Conservation (phyloP, 306 rosid species). For the Prunus fruticosa region DNA sequence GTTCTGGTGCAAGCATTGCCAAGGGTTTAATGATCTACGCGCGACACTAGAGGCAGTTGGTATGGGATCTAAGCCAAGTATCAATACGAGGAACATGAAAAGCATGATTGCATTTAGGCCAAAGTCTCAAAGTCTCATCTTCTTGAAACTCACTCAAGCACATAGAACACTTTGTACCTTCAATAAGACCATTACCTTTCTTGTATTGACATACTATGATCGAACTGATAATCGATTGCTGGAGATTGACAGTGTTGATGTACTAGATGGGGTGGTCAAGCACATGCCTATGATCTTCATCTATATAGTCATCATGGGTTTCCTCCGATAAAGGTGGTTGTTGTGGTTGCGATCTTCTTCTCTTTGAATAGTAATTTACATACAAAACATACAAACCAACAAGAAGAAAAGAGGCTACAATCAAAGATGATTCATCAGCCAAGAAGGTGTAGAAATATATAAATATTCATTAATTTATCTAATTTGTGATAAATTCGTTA, state of each 20-base stretch:
- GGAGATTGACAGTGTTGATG: conserved; percentile 74
- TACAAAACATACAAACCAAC: conserved; percentile 34
- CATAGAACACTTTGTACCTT: conserved; percentile 76
- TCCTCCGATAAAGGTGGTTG: not conserved
- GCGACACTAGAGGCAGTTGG: conserved; percentile 78
- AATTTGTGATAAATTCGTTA: too few relatives aligned
- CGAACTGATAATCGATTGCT: conserved; percentile 47
- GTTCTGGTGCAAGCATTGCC: conserved; percentile 7
- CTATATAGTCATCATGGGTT: not conserved
- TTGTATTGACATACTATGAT: conserved; percentile 57
- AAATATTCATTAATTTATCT: too few relatives aligned
- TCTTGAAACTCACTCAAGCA: conserved; percentile 77
- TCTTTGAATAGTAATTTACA: conserved; percentile 16
- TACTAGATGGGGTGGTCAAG: conserved; percentile 83
- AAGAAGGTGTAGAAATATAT: not conserved
- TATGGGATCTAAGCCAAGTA: conserved; percentile 84
- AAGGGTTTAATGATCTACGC: conserved; percentile 53
- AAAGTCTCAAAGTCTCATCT: conserved; percentile 59
- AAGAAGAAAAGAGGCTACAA: not conserved
- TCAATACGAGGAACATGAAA: conserved; percentile 81
- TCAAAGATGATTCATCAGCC: conserved; percentile 17
- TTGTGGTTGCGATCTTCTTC: conserved; percentile 10
- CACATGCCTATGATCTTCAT: conserved; percentile 38
- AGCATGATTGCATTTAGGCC: conserved; percentile 86
- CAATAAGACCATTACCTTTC: conserved; percentile 70